A percentile compares a stretch with the other conserved stretches of the same genome.
Evolutionary conservation across 1,284 basidiomycete species (phyloP).

Genomic region (Ceratobasidium sp.): DNA sequence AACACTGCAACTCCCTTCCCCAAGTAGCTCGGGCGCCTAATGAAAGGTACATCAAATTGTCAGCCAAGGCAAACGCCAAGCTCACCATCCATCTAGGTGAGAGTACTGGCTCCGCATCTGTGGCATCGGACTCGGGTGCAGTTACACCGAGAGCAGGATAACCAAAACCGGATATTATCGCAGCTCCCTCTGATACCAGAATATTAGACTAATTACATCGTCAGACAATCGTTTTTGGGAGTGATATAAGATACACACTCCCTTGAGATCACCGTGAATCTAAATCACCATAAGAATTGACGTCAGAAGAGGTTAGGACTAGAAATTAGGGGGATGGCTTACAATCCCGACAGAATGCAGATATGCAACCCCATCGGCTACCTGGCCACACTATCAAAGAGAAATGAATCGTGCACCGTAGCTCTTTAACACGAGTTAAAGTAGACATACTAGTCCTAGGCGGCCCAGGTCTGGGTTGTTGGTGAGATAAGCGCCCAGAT

Average conservation of each 20-base stretch:
- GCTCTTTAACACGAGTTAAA: background rate
- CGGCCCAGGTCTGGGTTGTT: background rate
- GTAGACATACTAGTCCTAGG: background rate
- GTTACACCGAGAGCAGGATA: background rate
- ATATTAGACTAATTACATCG: conserved; percentile 12
- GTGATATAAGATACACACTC: background rate
- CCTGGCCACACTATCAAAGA: background rate
- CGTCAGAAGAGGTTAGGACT: background rate
- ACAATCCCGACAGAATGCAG: conserved; percentile 19
- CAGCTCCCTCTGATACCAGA: background rate
- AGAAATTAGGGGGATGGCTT: background rate
- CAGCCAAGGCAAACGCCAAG: background rate
- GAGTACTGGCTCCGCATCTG: too few relatives aligned
- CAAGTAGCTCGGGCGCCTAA: conserved; percentile 12
- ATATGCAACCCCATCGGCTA: background rate
- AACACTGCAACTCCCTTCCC: background rate
- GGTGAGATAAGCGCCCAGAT: background rate
- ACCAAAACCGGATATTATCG: background rate
- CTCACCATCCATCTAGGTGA: background rate
- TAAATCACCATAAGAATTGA: background rate
- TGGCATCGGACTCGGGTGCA: background rate
- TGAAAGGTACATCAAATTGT: background rate
- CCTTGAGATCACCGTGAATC: conserved; percentile 15
- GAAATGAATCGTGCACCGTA: background rate
- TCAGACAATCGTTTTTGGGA: background rate